phyloP scores from a whole-genome alignment of 2,329 filamentous ascomycete species.

The Exophiala phaeomuriformis region DNA sequence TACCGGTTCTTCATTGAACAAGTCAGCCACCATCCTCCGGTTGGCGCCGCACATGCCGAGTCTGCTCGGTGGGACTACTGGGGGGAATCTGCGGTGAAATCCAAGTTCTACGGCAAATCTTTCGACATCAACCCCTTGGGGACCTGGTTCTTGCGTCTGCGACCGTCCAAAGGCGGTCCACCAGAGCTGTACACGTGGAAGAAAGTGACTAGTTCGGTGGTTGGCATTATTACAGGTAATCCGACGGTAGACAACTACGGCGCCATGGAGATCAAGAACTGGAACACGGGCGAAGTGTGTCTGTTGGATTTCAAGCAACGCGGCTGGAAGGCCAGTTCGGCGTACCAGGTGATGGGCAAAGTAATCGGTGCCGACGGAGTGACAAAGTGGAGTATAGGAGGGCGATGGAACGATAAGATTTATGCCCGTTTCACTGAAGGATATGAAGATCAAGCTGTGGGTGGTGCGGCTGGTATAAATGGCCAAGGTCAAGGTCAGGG shows the following conservation, averaged over 20 bases:
- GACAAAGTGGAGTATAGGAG: conserved; percentile 81
- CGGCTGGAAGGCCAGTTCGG: conserved; percentile 90
- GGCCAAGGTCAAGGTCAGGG: too few species aligned
- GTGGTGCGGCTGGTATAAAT: conserved; percentile 29
- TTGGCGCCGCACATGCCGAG: conserved; percentile 90
- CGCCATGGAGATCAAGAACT: conserved; percentile 94
- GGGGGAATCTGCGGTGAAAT: conserved; percentile 89
- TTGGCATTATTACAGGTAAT: conserved; percentile 95
- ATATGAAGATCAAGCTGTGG: conserved; percentile 66
- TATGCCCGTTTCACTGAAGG: conserved; percentile 90
- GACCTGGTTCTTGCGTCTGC: conserved; percentile 89
- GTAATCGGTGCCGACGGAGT: conserved; percentile 71
- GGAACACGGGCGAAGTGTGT: conserved; percentile 88
- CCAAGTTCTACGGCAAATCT: conserved; percentile 94
- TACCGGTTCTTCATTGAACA: conserved; percentile 99
- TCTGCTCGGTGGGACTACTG: conserved; percentile 92
- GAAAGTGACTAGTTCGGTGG: conserved; percentile 94
- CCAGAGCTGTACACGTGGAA: conserved; percentile 97
- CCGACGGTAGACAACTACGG: conserved; percentile 98
- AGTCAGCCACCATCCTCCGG: conserved; percentile 91
- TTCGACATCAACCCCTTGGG: conserved; percentile 95
- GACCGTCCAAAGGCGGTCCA: conserved; percentile 65
- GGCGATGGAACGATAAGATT: conserved; percentile 94
- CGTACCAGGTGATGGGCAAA: conserved; percentile 81
- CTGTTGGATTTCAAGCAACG: conserved; percentile 87